These are phyloP conservation scores for Eimeria maxima DNA, from an alignment of 169 alveolate genomes.

Conservation along the genomic window DNA sequence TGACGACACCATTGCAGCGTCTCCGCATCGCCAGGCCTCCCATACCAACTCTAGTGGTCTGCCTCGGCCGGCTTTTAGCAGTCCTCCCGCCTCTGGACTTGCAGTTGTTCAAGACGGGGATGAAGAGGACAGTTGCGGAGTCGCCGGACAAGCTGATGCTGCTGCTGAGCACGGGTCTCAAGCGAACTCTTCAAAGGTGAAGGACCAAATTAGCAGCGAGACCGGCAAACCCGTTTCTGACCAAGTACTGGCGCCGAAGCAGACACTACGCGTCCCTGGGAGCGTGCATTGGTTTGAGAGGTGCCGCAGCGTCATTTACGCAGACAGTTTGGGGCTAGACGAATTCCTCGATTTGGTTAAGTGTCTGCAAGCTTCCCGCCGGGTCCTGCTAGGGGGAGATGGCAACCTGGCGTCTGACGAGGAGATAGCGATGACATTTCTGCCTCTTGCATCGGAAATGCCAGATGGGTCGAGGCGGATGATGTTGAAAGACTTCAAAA, in stretches of 20 bases:
- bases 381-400: conserved; percentile 75
- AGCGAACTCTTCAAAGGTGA: conserved; percentile 3
- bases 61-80: not conserved
- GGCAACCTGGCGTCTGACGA: conserved; percentile 46
- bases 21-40: conserved; percentile 40
- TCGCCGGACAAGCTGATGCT: not conserved
- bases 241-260: not conserved
- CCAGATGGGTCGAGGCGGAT: conserved; percentile 82
- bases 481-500: conserved; percentile 80
- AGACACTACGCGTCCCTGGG: conserved; percentile 35
- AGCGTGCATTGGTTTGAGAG: conserved; percentile 37
- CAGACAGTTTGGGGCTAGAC: conserved; percentile 77
- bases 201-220: not conserved
- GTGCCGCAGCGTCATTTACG: conserved; percentile 50
- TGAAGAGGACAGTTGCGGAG: not conserved
- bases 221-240: not conserved
- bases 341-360: conserved; percentile 73
- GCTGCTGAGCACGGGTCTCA: not conserved
- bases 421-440: conserved; percentile 65
- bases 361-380: conserved; percentile 79
- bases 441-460: conserved; percentile 74
- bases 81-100: not conserved
- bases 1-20: not conserved
- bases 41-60: not conserved
- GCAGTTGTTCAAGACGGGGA: not conserved